Evolutionary conservation across 75 land plant species (phyloP).

Genomic region (Cunninghamia lanceolata): DNA sequence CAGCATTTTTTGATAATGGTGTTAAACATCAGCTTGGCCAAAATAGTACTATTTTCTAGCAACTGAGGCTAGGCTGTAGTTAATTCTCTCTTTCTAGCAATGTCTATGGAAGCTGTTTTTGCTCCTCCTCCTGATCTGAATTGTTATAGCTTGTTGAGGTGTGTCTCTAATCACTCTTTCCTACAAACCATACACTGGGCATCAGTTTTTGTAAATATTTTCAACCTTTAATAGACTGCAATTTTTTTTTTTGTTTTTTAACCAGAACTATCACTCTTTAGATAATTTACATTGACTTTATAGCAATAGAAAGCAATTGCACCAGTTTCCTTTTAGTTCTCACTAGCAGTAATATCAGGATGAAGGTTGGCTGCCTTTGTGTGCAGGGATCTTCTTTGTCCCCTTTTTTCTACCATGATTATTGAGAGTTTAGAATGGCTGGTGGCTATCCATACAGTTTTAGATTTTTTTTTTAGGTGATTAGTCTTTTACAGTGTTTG

Average conservation of each 20-base stretch:
- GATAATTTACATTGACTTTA: not conserved
- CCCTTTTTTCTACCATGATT: not conserved
- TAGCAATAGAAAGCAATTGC: not conserved
- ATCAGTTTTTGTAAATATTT: too few species aligned
- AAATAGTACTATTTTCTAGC: too few species aligned
- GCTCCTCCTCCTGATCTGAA: too few species aligned
- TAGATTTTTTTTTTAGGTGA: not conserved
- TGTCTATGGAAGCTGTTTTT: not conserved
- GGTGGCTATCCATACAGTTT: not conserved
- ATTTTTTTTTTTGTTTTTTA: not conserved
- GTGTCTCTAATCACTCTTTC: too few species aligned
- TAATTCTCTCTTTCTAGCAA: not conserved
- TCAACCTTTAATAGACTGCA: too few species aligned
- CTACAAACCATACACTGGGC: too few species aligned
- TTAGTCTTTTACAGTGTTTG: not conserved
- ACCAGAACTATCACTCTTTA: not conserved
- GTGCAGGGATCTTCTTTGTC: not conserved
- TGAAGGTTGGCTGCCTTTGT: not conserved
- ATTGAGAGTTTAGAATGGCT: not conserved
- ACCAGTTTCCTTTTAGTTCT: not conserved
- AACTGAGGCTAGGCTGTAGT: too few species aligned
- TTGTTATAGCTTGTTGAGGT: too few species aligned
- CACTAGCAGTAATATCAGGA: not conserved
- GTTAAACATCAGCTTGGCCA: not conserved
- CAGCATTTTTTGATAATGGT: not conserved